phyloP scores from a whole-genome alignment of 768 basidiomycete species.

The Symmetrospora coprosmae region DNA sequence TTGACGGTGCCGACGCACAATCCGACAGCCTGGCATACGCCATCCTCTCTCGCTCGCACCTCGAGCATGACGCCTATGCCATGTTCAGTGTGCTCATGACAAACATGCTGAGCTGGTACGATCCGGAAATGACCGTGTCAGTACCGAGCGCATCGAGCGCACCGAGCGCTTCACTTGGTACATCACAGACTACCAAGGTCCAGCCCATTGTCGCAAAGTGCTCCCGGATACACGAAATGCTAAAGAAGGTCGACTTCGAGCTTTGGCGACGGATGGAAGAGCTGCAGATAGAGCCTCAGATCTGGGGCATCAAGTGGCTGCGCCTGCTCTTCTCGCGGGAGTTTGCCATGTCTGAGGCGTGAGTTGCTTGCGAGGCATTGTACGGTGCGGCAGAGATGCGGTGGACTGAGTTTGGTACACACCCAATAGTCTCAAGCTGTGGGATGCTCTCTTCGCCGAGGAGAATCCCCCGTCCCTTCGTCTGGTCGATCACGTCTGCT shows the following conservation, averaged over 20 bases:
- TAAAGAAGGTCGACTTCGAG: constrained; percentile 64
- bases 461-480: constrained; percentile 53
- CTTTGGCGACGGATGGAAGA: constrained; percentile 61
- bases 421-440: constrained; percentile 50
- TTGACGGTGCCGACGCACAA: not conserved
- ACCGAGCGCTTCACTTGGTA: too few species aligned
- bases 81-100: constrained; percentile 71
- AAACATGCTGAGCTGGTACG: constrained; percentile 59
- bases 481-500: constrained; percentile 70
- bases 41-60: constrained; percentile 33
- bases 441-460: constrained; percentile 88
- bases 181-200: too few species aligned
- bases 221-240: constrained; percentile 58
- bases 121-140: constrained; percentile 33
- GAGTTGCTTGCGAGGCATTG: not conserved
- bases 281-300: constrained; percentile 81
- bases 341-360: constrained; percentile 58
- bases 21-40: constrained; percentile 27
- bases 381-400: too few species aligned
- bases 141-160: too few species aligned
- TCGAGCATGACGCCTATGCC: constrained; percentile 63
- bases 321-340: constrained; percentile 86
- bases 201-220: constrained; percentile 74
- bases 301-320: constrained; percentile 96
- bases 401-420: too few species aligned